phyloP scores from a whole-genome alignment of 495 filamentous ascomycete genomes.

The Articulospora tetracladia region DNA sequence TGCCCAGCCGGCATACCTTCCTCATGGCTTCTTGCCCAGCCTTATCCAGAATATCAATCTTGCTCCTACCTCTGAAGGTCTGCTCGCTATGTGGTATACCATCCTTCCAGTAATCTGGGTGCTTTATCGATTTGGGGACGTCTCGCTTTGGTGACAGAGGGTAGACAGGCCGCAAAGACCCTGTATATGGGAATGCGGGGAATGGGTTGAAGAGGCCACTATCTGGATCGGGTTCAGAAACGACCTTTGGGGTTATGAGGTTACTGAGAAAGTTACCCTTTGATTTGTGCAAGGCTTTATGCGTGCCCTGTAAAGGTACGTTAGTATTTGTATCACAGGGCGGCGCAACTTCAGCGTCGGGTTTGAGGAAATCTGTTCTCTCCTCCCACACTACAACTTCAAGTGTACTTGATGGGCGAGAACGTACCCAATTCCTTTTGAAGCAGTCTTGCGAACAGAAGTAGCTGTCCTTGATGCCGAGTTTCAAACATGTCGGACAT shows the following conservation, averaged over 20 bases:
- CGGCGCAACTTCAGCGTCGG: background rate
- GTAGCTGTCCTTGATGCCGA: slow-evolving; percentile 80
- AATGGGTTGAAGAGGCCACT: slow-evolving; percentile 88
- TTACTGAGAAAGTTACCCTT: slow-evolving; percentile 72
- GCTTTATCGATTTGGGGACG: slow-evolving; percentile 75
- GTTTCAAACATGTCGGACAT: slow-evolving; percentile 90
- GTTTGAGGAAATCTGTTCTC: slow-evolving; percentile 1
- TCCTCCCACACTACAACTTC: no score
- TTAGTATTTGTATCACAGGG: slow-evolving; percentile 23
- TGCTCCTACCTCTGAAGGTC: slow-evolving; percentile 59
- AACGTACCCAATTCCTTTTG: slow-evolving; percentile 92
- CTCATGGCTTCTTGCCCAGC: slow-evolving; percentile 77
- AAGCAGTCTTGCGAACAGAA: slow-evolving; percentile 99
- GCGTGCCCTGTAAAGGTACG: slow-evolving; percentile 56
- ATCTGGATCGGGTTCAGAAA: slow-evolving; percentile 87
- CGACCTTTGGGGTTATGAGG: slow-evolving; percentile 65
- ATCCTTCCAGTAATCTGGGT: slow-evolving; percentile 80
- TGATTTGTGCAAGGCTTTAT: slow-evolving; percentile 83
- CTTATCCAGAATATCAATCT: slow-evolving; percentile 77
- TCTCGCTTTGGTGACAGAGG: slow-evolving; percentile 71
- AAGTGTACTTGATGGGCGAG: background rate
- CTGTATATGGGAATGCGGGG: slow-evolving; percentile 78
- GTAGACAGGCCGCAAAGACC: slow-evolving; percentile 80
- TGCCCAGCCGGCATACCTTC: slow-evolving; percentile 81
- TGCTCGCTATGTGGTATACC: slow-evolving; percentile 81